Base-by-base conservation (phyloP, 2,329 filamentous ascomycete species). In the Hypoxylon sp. region DNA sequence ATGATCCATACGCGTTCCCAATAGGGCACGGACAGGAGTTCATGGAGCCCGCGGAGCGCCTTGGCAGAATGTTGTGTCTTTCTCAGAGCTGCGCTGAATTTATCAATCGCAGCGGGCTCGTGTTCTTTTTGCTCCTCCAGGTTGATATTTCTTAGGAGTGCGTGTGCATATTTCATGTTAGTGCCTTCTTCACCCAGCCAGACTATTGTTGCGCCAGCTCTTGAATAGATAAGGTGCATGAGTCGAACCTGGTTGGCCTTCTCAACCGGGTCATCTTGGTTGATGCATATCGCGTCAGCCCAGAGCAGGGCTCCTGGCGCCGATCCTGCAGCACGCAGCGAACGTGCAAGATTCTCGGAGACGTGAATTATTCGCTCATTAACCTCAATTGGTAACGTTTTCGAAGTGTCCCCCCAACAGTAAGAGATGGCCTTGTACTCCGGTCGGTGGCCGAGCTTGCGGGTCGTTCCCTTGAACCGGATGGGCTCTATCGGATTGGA, bases 1-100 rank as follows among this genome's bases (percentile, higher is more conserved):
- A 51, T 44, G 21, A 51, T 45, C 47, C 47, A 51, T 19, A 51
- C 47, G 6, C 47, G 47, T 17, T 51, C 40, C 47, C 47, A 51
- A 17, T 51, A 51, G n/a, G 47, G 34, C 21, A 25, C 40, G 12
- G 40, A 40, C 4, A 44, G 12, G 3, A 51, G 29, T 13, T 51
- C 47, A 23, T 45, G n/a, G 5, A 51, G 12, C 1, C 47, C 47
- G n/a, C 40, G 40, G 2, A 51, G 34, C 5, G 47, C 30, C 7
- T 27, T 34, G 11, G 35, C 12, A 6, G 47, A 21, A 19, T 35
- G 7, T 4, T 3, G 16, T 6, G 40, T 35, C 3, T 40, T 29
- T 21, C 26, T 21, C 3, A 51, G 17, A 9, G 34, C 23, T 20
- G 15, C 19, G 5, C 16, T n/a, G 17, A 45, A 51, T 5, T 17